A percentile compares a stretch with the other conserved stretches of the same genome.
These are phyloP conservation scores for Aspergillus diversus DNA, from an alignment of 495 filamentous ascomycete species.

Conservation along the genomic window DNA sequence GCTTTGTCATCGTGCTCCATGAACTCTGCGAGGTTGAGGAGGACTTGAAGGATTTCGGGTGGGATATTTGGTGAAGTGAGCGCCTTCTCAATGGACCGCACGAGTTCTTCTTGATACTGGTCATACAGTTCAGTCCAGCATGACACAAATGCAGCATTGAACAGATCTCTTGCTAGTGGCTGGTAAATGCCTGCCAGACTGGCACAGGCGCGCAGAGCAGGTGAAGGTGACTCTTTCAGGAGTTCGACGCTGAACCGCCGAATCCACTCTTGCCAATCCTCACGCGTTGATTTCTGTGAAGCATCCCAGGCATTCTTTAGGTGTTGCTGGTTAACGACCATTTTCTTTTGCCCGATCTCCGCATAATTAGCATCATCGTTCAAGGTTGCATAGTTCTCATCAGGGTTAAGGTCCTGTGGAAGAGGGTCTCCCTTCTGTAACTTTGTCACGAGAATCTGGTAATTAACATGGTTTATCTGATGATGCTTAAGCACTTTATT, in stretches of 20 bases:
- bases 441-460: conserved; percentile 87
- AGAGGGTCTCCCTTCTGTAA: conserved; percentile 91
- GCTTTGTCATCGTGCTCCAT: conserved; percentile 99
- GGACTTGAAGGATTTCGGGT: conserved; percentile 89
- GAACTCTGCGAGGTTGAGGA: conserved; percentile 96
- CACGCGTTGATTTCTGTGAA: conserved; percentile 88
- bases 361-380: conserved; percentile 76
- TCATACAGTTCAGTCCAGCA: conserved; percentile 98
- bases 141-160: conserved; percentile 97
- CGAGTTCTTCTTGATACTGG: conserved; percentile 91
- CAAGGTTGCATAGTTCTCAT: conserved; percentile 78
- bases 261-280: conserved; percentile 99
- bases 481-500: conserved; percentile 72
- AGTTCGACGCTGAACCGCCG: conserved; percentile 93
- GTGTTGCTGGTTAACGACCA: conserved; percentile 95
- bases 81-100: conserved; percentile 92
- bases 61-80: conserved; percentile 91
- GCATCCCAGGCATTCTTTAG: conserved; percentile 98
- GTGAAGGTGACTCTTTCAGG: conserved; percentile 92
- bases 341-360: conserved; percentile 88
- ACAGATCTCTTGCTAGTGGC: conserved; percentile 87
- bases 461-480: conserved; percentile 81
- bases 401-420: conserved; percentile 90
- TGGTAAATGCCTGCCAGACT: conserved; percentile 88
- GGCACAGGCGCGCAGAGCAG: conserved; percentile 90